A percentile compares a stretch with the other conserved stretches of the same genome.
Evolutionary conservation across 2,329 filamentous ascomycete genomes (phyloP).

Genomic region (Aplosporella prunicola): DNA sequence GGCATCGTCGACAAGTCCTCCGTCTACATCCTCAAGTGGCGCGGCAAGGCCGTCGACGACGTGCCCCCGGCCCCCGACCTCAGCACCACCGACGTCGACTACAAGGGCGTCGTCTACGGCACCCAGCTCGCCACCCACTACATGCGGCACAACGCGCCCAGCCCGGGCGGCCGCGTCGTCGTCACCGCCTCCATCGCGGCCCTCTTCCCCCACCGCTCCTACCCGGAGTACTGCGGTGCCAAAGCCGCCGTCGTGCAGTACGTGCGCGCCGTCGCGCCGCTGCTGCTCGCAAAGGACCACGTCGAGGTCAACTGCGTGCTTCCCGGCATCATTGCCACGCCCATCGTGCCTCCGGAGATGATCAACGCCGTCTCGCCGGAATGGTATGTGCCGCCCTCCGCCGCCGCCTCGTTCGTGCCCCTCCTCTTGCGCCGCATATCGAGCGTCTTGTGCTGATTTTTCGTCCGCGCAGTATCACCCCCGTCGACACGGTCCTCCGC

Average conservation of each 20-base stretch:
- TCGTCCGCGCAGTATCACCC: constrained; percentile 22
- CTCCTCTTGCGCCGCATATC: constrained; percentile 20
- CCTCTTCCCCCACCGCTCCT: constrained; percentile 35
- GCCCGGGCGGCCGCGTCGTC: constrained; percentile 36
- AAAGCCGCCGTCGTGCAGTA: constrained; percentile 36
- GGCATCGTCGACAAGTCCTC: constrained; percentile 40
- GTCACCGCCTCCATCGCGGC: constrained; percentile 36
- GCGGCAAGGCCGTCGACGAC: constrained; percentile 16
- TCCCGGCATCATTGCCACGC: constrained; percentile 39
- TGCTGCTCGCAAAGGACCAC: constrained; percentile 33
- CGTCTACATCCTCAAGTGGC: constrained; percentile 35
- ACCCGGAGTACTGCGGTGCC: constrained; percentile 43
- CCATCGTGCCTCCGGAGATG: constrained; percentile 18
- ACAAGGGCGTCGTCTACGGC: constrained; percentile 44
- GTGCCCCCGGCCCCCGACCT: constrained; percentile 39
- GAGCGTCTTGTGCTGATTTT: constrained; percentile 18
- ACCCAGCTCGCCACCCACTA: constrained; percentile 43
- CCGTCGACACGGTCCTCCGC: constrained; percentile 34
- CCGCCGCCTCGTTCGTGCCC: not conserved
- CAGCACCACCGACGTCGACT: constrained; percentile 40
- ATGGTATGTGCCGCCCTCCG: not conserved
- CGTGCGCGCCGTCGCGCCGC: constrained; percentile 19
- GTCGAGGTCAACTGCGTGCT: constrained; percentile 42
- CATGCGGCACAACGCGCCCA: constrained; percentile 40
- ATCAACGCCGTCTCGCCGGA: constrained; percentile 5